Evolutionary conservation across 2,329 filamentous ascomycete genomes (phyloP).

Genomic region (Nemania abortiva): DNA sequence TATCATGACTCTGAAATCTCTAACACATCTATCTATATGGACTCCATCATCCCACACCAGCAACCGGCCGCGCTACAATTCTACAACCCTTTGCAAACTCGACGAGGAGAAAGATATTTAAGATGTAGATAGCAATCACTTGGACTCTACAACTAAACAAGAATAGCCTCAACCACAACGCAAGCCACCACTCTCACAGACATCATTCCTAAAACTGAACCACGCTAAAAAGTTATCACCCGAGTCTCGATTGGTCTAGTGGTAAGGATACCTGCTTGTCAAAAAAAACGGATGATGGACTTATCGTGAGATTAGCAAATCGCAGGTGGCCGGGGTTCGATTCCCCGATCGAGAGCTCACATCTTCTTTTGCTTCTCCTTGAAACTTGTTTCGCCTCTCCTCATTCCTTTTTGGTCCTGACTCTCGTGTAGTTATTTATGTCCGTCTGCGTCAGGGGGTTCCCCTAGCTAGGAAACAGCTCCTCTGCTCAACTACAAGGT

Average conservation of each 20-base stretch:
- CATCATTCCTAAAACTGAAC: neutral
- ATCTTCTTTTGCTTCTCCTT: slow-evolving; percentile 1
- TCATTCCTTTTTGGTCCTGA: neutral
- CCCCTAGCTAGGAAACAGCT: neutral
- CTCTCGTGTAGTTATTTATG: neutral
- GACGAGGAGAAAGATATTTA: neutral
- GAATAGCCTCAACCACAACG: neutral
- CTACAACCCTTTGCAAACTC: neutral
- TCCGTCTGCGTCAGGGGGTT: no score
- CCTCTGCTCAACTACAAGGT: neutral
- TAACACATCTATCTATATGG: neutral
- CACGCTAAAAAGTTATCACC: neutral
- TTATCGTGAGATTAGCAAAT: neutral
- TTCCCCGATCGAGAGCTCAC: slow-evolving; percentile 50
- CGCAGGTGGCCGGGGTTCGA: slow-evolving; percentile 53
- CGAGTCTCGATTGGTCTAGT: slow-evolving; percentile 37
- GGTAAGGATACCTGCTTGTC: slow-evolving; percentile 38
- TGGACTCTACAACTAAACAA: no score
- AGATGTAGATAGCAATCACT: no score
- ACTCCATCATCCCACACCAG: neutral
- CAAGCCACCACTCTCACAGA: neutral
- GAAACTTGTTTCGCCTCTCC: neutral
- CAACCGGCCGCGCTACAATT: neutral
- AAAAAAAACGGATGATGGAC: slow-evolving; percentile 2
- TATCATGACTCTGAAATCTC: neutral